Base-by-base conservation (phyloP, 306 rosid genomes). In the Arachis stenosperma region DNA sequence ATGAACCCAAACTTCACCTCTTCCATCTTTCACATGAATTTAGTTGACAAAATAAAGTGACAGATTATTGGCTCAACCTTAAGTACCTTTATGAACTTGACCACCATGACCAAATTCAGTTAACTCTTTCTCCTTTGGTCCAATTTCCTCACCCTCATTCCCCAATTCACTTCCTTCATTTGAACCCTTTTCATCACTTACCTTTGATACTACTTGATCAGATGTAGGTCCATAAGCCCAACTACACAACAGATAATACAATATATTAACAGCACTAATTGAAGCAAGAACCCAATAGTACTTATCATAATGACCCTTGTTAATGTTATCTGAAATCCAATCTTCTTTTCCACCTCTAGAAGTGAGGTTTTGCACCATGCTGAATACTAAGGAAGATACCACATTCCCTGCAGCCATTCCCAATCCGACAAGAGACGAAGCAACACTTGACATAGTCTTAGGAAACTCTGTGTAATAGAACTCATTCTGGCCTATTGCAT, bases 381-480 rank as follows among this genome's bases (percentile, higher is more conserved):
- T 86, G 51, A 87, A 67, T 5, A 87, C 56, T 7, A 71, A 71
- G 70, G 82, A 75, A 7, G 96, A 84, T 5, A 84, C 8, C 77
- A 85, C 37, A 30, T 64, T 85, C 0, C 85, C 92, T 41, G 77
- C 87, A 1, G 84, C 92, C 84, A 83, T 74, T 74, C 87, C 89
- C 10, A 88, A 77, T 14, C 89, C 88, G 5, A 80, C 53, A 13
- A 88, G 85, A 3, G 92, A 37, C 0, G 87, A 17, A 22, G 94
- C 88, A 11, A 90, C 57, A 56, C 94, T 85, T 2, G 93, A 82
- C 87, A 90, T 88, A 17, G 86, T 85, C 57, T 48, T 79, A 0
- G 97, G 97, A 9, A 90, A 88, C 70, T 88, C 92, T 0, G 86
- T 76, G 77, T 90, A 90, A 75, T 85, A 88, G 79, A 90, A 88